Evolutionary conservation across 805 yeast species (phyloP).

Genomic region (Saccharomycopsis amapae): DNA sequence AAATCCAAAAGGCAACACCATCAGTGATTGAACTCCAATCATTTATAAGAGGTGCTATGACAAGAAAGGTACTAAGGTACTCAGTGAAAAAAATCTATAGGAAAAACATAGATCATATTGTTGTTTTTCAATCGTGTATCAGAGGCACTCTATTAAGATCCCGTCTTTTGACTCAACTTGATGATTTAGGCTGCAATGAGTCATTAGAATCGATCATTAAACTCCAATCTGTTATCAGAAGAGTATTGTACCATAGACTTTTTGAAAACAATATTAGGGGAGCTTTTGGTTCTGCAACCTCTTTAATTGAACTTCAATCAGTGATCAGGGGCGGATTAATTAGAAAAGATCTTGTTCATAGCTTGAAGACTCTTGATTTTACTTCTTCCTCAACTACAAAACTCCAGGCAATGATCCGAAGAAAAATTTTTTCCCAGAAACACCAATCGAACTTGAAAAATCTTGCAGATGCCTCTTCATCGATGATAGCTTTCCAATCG

Average conservation of each 20-base stretch:
- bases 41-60: constrained; percentile 42
- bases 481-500: constrained; percentile 5
- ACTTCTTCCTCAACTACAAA: neutral
- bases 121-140: constrained; percentile 31
- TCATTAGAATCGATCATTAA: constrained; percentile 22
- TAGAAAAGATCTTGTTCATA: constrained; percentile 16
- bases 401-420: constrained; percentile 11
- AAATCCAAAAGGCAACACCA: constrained; percentile 4
- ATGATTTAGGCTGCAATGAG: constrained; percentile 21
- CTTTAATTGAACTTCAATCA: constrained; percentile 35
- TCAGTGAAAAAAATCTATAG: constrained; percentile 25
- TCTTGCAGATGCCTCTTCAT: neutral
- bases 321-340: constrained; percentile 26
- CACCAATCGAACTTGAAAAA: neutral
- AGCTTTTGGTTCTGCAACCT: constrained; percentile 25
- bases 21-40: constrained; percentile 36
- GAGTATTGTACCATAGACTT: constrained; percentile 25
- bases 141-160: constrained; percentile 36
- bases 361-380: constrained; percentile 1
- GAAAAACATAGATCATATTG: constrained; percentile 24
- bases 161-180: constrained; percentile 19
- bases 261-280: constrained; percentile 22
- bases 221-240: constrained; percentile 36
- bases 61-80: constrained; percentile 25
- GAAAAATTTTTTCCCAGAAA: neutral